phyloP scores from a whole-genome alignment of 352 stramenopile species.

The Pythium chondricola region DNA sequence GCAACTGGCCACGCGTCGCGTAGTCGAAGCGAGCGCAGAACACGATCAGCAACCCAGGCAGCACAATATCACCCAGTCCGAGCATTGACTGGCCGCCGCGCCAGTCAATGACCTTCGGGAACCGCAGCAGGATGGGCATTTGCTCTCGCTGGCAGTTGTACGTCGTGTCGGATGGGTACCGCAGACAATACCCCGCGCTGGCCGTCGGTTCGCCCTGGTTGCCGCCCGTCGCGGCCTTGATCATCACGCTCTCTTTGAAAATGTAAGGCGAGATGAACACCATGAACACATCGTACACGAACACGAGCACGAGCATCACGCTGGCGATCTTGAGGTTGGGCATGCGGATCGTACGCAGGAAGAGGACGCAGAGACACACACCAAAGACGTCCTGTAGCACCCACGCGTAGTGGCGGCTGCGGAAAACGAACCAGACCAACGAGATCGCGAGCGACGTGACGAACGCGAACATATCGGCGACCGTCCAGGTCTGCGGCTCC shows the following conservation, averaged over 20 bases:
- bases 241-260: conserved; percentile 91
- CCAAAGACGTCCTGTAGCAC: conserved; percentile 92
- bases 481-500: conserved; percentile 55
- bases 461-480: conserved; percentile 84
- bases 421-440: conserved; percentile 66
- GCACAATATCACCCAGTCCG: conserved; percentile 95
- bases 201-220: conserved; percentile 37
- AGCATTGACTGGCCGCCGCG: conserved; percentile 89
- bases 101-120: conserved; percentile 93
- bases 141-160: conserved; percentile 70
- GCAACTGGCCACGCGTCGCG: conserved; percentile 60
- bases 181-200: conserved; percentile 53
- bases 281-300: conserved; percentile 97
- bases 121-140: conserved; percentile 92
- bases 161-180: conserved; percentile 60
- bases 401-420: conserved; percentile 83
- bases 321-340: conserved; percentile 90
- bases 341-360: conserved; percentile 88
- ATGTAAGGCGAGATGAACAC: conserved; percentile 92
- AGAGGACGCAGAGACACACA: conserved; percentile 91
- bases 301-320: conserved; percentile 89
- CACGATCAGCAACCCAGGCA: conserved; percentile 93
- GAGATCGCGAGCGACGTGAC: conserved; percentile 42
- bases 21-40: conserved; percentile 95
- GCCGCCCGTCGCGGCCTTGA: conserved; percentile 90